These are phyloP conservation scores for Aspergillus coremiiformis DNA, from an alignment of 495 filamentous ascomycete species.

Conservation along the genomic window DNA sequence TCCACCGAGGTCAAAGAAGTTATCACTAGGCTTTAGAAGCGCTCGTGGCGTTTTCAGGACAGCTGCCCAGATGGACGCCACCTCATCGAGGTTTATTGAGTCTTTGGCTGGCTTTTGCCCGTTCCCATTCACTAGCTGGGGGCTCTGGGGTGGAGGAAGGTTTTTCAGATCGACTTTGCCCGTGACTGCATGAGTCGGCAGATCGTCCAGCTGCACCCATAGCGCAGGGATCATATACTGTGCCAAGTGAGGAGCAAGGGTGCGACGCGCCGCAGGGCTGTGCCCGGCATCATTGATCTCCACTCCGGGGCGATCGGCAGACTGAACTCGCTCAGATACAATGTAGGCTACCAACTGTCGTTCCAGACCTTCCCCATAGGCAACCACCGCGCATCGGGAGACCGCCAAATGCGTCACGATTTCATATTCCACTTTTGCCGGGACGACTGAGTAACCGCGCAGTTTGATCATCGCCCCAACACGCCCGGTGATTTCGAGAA, in stretches of 20 bases:
- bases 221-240: constrained; percentile 65
- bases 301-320: constrained; percentile 44
- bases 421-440: constrained; percentile 68
- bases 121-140: constrained; percentile 31
- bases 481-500: constrained; percentile 75
- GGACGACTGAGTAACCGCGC: constrained; percentile 69
- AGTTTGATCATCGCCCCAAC: constrained; percentile 74
- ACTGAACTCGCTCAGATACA: constrained; percentile 47
- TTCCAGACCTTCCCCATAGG: constrained; percentile 59
- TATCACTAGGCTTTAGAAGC: constrained; percentile 51
- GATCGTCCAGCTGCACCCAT: constrained; percentile 53
- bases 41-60: constrained; percentile 47
- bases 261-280: constrained; percentile 49
- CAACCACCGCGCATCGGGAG: constrained; percentile 49
- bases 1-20: constrained; percentile 65
- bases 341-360: constrained; percentile 61
- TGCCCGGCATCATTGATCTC: constrained; percentile 53
- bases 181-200: constrained; percentile 60
- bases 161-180: constrained; percentile 60
- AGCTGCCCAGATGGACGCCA: constrained; percentile 54
- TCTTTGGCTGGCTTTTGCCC: constrained; percentile 34
- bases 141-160: constrained; percentile 46
- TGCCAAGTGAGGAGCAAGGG: constrained; percentile 50
- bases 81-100: constrained; percentile 46
- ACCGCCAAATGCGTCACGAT: constrained; percentile 55